Conservation (phyloP, 768 basidiomycete species). For the Rhodocollybia butyracea region DNA sequence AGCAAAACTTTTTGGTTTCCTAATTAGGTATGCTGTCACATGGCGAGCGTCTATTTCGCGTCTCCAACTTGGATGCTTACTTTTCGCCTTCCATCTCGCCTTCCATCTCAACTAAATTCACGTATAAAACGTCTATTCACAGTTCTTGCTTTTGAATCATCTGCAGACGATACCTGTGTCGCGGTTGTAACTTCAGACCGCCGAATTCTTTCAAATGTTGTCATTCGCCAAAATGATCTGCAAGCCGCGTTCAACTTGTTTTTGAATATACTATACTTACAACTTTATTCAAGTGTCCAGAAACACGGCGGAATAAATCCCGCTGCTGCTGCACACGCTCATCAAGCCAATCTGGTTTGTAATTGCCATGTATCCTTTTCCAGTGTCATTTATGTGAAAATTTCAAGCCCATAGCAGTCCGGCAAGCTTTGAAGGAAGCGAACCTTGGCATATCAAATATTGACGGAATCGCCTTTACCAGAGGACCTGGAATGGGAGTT, state of each 20-base stretch:
- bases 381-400: not conserved
- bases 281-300: conserved; percentile 44
- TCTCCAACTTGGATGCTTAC: not conserved
- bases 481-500: conserved; percentile 83
- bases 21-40: not conserved
- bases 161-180: conserved; percentile 93
- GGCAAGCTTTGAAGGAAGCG: conserved; percentile 65
- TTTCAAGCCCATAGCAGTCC: conserved; percentile 69
- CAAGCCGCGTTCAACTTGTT: conserved; percentile 24
- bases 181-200: conserved; percentile 76
- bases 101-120: not conserved
- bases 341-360: conserved; percentile 74
- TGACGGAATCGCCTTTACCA: conserved; percentile 88
- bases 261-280: not conserved
- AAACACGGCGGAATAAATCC: conserved; percentile 75
- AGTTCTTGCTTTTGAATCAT: conserved; percentile 31
- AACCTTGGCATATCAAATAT: conserved; percentile 55
- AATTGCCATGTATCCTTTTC: not conserved
- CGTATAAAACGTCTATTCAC: not conserved
- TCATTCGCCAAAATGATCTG: conserved; percentile 77
- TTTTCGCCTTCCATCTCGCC: not conserved
- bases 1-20: not conserved
- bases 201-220: conserved; percentile 77
- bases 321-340: conserved; percentile 69
- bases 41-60: not conserved